These are phyloP conservation scores for Erythrophleum ivorense DNA, from an alignment of 331 rosid species.

Conservation along the genomic window DNA sequence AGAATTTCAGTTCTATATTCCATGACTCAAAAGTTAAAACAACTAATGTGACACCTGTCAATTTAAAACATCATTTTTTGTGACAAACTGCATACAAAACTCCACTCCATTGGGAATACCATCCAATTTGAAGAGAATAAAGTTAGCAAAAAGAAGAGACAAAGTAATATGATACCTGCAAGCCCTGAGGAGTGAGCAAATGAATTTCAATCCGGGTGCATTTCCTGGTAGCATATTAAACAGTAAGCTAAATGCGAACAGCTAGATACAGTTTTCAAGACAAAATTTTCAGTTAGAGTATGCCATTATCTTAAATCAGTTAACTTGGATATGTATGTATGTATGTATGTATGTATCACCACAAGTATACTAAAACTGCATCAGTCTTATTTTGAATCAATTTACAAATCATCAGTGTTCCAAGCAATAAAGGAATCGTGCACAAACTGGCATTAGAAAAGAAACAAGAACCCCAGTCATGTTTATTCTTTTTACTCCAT, in stretches of 20 bases:
- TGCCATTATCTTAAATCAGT: neutral
- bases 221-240: slow-evolving; percentile 61
- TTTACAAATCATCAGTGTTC: neutral
- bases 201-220: slow-evolving; percentile 96
- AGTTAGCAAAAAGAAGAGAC: neutral
- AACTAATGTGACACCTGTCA: neutral
- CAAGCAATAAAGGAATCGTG: neutral
- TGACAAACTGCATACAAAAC: neutral
- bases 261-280: neutral
- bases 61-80: neutral
- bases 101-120: neutral
- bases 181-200: slow-evolving; percentile 86
- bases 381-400: neutral
- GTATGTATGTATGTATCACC: neutral
- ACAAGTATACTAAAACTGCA: neutral
- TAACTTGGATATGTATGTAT: neutral
- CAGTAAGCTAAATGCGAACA: neutral
- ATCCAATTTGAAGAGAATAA: neutral
- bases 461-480: neutral
- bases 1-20: neutral
- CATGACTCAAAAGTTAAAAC: neutral
- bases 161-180: slow-evolving; percentile 62
- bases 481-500: neutral
- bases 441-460: neutral
- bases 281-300: neutral